Percentiles rank a stretch among this genome's conserved stretches.
Evolutionary conservation across 257 asterid species (phyloP).

Genomic region (Phtheirospermum japonicum): DNA sequence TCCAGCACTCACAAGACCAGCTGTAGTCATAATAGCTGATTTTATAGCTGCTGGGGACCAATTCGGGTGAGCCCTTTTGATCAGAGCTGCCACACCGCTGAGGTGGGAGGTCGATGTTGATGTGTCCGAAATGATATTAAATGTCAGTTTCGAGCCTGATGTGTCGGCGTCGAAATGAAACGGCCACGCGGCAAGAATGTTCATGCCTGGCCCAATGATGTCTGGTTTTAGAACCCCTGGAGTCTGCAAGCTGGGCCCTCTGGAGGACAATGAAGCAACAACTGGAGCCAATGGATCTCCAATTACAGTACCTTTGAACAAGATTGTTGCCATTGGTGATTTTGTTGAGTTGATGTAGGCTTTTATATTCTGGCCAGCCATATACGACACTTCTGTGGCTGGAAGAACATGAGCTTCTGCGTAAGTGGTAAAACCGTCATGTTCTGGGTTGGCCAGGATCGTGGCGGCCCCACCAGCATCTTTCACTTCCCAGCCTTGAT

Average conservation of each 20-base stretch:
- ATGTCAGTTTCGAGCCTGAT: slow-evolving; percentile 20
- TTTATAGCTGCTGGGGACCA: slow-evolving; percentile 48
- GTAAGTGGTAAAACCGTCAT: slow-evolving; percentile 20
- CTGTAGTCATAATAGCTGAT: too few species aligned
- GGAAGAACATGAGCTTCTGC: slow-evolving; percentile 37
- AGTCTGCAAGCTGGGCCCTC: slow-evolving; percentile 32
- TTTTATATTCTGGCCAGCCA: slow-evolving; percentile 24
- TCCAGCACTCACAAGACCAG: too few species aligned
- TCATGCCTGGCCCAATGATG: slow-evolving; percentile 38
- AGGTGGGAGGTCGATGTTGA: slow-evolving; percentile 42
- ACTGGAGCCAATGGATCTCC: slow-evolving; percentile 33
- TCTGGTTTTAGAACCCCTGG: slow-evolving; percentile 43
- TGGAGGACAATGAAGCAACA: slow-evolving; percentile 31
- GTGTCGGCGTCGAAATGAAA: slow-evolving; percentile 18
- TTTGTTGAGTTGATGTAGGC: slow-evolving; percentile 31
- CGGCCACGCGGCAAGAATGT: slow-evolving; percentile 44
- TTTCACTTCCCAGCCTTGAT: slow-evolving; percentile 30
- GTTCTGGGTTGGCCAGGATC: slow-evolving; percentile 23
- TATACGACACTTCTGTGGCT: slow-evolving; percentile 21
- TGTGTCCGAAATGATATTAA: slow-evolving; percentile 35
- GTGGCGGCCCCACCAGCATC: slow-evolving; percentile 33
- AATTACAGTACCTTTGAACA: slow-evolving; percentile 32
- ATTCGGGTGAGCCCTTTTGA: slow-evolving; percentile 35
- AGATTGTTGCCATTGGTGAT: slow-evolving; percentile 26
- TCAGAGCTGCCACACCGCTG: slow-evolving; percentile 34